Conservation (phyloP, 2,329 filamentous ascomycete species). For the Coniochaeta sp. region DNA sequence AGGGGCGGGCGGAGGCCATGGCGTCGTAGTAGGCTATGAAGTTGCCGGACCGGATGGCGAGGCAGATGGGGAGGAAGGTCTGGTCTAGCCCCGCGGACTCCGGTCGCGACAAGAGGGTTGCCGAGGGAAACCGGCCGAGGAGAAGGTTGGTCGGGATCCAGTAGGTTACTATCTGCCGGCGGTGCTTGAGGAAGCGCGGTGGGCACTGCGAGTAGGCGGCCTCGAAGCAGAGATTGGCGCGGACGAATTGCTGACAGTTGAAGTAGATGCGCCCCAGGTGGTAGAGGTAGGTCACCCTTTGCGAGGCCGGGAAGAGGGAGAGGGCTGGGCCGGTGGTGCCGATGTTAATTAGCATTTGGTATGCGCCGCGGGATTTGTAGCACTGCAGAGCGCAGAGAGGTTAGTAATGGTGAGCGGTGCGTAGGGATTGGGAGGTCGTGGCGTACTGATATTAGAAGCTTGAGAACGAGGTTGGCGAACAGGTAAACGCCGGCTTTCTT, state of each 20-base stretch:
- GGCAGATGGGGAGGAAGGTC: conserved; percentile 68
- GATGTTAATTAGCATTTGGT: conserved; percentile 86
- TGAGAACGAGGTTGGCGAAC: conserved; percentile 84
- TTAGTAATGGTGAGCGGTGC: background rate
- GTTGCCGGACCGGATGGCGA: conserved; percentile 66
- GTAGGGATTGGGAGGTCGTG: too few species aligned
- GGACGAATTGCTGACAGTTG: conserved; percentile 73
- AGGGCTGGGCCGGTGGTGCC: conserved; percentile 76
- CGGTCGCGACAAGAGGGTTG: conserved; percentile 57
- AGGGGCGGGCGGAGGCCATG: conserved; percentile 56
- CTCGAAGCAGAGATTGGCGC: conserved; percentile 68
- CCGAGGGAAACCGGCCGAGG: conserved; percentile 73
- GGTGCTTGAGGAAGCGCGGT: conserved; percentile 59
- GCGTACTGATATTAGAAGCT: conserved; percentile 76
- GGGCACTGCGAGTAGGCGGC: conserved; percentile 70
- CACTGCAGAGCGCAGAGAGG: conserved; percentile 41
- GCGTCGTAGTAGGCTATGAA: conserved; percentile 66
- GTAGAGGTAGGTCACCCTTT: conserved; percentile 89
- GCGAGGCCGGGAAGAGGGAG: conserved; percentile 72
- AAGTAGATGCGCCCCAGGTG: conserved; percentile 90
- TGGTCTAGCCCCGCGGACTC: conserved; percentile 58
- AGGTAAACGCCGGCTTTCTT: conserved; percentile 86
- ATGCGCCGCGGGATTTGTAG: conserved; percentile 73
- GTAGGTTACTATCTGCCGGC: conserved; percentile 73
- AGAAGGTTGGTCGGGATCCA: conserved; percentile 78